phyloP scores from a whole-genome alignment of 2,329 filamentous ascomycete species.

The Pseudopithomyces maydicus region DNA sequence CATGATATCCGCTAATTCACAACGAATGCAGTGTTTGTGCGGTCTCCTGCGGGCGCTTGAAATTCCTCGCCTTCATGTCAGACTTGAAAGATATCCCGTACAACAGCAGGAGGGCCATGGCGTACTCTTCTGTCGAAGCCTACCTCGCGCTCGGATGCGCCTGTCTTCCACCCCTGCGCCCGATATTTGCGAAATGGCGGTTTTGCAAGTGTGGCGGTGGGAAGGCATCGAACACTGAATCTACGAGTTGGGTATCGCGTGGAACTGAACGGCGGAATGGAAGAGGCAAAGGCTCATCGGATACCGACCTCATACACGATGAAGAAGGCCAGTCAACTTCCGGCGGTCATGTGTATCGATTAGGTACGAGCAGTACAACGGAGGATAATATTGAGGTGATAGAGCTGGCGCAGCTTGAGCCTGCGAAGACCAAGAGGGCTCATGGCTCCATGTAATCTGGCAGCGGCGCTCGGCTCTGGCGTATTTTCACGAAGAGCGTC shows the following conservation, averaged over 20 bases:
- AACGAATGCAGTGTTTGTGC: not conserved
- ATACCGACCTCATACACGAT: not conserved
- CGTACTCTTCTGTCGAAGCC: conserved; percentile 22
- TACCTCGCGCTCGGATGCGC: conserved; percentile 26
- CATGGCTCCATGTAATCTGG: no score
- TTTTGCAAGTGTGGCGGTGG: not conserved
- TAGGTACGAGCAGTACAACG: not conserved
- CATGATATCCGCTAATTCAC: no score
- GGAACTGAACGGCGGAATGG: not conserved
- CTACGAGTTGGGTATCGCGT: not conserved
- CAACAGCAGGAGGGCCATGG: conserved; percentile 19
- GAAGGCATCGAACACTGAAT: not conserved
- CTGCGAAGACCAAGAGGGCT: not conserved
- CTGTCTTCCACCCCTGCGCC: conserved; percentile 23
- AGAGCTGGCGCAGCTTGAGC: not conserved
- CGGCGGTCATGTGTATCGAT: not conserved
- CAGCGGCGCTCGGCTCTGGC: no score
- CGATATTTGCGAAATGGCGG: conserved; percentile 16
- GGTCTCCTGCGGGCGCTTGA: not conserved
- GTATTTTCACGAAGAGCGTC: no score
- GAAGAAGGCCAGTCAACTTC: not conserved
- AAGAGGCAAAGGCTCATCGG: not conserved
- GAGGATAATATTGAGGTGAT: not conserved
- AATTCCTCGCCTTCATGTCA: not conserved
- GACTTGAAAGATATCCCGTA: not conserved